These are phyloP conservation scores for Exophiala alcalophila DNA, from an alignment of 2,329 filamentous ascomycete species.

Conservation along the genomic window DNA sequence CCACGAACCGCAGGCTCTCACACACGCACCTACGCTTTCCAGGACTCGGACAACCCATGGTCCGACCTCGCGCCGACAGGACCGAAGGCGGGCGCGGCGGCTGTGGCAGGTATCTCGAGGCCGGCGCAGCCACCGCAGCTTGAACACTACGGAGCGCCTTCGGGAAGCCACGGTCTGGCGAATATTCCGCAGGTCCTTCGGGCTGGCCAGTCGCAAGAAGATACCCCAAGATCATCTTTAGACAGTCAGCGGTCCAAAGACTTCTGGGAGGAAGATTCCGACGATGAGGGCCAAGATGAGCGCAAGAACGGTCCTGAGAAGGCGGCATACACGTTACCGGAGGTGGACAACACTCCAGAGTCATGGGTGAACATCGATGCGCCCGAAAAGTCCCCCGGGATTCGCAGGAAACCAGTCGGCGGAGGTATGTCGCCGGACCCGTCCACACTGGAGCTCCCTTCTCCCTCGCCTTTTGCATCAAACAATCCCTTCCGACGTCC, in stretches of 20 bases:
- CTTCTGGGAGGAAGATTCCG: slow-evolving; percentile 31
- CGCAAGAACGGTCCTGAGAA: slow-evolving; percentile 15
- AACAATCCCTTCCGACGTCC: slow-evolving; percentile 31
- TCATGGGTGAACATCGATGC: slow-evolving; percentile 21
- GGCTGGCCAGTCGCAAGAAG: slow-evolving; percentile 26
- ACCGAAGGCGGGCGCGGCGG: slow-evolving; percentile 19
- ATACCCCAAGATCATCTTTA: slow-evolving; percentile 30
- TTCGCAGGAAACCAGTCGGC: slow-evolving; percentile 27
- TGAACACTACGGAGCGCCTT: slow-evolving; percentile 1
- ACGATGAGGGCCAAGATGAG: slow-evolving; percentile 17
- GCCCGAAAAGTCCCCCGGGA: slow-evolving; percentile 17
- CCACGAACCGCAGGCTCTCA: not conserved
- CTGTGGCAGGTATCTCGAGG: slow-evolving; percentile 24
- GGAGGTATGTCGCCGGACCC: slow-evolving; percentile 7
- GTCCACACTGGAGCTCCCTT: not conserved
- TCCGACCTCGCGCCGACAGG: slow-evolving; percentile 16
- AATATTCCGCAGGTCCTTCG: slow-evolving; percentile 26
- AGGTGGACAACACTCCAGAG: slow-evolving; percentile 14
- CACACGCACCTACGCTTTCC: slow-evolving; percentile 4
- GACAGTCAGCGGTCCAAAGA: slow-evolving; percentile 31
- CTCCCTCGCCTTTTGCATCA: slow-evolving; percentile 21
- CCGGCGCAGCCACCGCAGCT: slow-evolving; percentile 10
- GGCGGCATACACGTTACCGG: slow-evolving; percentile 1
- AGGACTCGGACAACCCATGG: slow-evolving; percentile 31
- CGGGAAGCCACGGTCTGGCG: slow-evolving; percentile 2